A percentile compares a stretch with the other conserved stretches of the same genome.
These are phyloP conservation scores for Apophysomyces sp. DNA, from an alignment of 371 early-diverging fungal genomes.

Conservation along the genomic window DNA sequence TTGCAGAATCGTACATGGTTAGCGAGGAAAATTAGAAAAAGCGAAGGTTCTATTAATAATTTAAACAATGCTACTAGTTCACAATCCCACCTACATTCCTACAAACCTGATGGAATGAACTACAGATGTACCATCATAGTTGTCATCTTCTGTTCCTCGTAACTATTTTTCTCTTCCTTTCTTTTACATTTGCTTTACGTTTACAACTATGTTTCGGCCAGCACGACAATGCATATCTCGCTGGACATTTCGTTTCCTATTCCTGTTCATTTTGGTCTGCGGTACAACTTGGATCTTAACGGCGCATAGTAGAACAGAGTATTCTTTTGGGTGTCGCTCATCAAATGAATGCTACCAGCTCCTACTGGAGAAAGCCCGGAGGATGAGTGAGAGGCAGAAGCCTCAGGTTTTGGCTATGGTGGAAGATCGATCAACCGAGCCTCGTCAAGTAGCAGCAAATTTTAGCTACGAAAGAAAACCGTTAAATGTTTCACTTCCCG, in stretches of 20 bases:
- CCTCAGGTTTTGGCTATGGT: not conserved
- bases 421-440: not conserved
- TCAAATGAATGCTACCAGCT: not conserved
- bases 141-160: not conserved
- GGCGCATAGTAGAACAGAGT: not conserved
- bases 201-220: not conserved
- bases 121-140: not conserved
- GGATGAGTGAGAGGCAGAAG: not conserved
- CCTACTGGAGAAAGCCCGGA: not conserved
- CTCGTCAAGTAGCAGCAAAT: not conserved
- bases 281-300: not conserved
- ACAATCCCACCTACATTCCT: conserved; percentile 1
- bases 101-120: not conserved
- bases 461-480: not conserved
- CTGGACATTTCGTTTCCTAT: not conserved
- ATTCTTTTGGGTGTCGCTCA: not conserved
- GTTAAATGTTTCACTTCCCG: not conserved
- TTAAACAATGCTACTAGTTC: not conserved
- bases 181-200: not conserved
- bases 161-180: not conserved
- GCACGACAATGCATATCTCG: not conserved
- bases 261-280: not conserved
- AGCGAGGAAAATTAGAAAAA: not conserved
- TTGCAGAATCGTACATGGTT: conserved; percentile 3
- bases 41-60: not conserved